These are phyloP conservation scores for Podila verticillata DNA, from an alignment of 192 early-diverging fungal species.

Conservation along the genomic window DNA sequence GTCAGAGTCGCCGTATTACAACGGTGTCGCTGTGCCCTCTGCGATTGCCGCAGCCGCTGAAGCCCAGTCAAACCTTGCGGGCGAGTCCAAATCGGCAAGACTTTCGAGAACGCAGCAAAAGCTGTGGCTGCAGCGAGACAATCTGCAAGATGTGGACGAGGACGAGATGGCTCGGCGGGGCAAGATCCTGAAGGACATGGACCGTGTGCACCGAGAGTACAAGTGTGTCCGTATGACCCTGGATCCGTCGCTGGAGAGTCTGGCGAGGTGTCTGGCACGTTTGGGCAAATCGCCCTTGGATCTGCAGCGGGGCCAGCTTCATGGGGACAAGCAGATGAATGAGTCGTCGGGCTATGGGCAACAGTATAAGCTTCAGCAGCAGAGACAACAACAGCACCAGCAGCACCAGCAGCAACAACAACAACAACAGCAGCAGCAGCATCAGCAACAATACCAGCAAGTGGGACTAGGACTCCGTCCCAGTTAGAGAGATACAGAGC, in stretches of 20 bases:
- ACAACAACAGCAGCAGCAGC: neutral
- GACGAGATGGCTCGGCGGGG: conserved; percentile 10
- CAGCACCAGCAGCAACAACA: neutral
- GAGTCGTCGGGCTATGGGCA: neutral
- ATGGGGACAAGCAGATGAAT: neutral
- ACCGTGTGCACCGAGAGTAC: conserved; percentile 33
- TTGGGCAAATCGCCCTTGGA: neutral
- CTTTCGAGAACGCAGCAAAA: conserved; percentile 46
- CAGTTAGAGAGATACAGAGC: too few relatives aligned
- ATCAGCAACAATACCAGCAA: neutral
- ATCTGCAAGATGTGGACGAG: conserved; percentile 29
- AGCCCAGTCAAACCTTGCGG: neutral
- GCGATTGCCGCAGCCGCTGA: neutral
- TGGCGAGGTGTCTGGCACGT: conserved; percentile 16
- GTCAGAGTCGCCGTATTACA: neutral
- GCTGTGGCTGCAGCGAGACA: conserved; percentile 22
- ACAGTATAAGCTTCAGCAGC: neutral
- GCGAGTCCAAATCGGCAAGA: neutral
- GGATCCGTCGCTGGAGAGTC: conserved; percentile 32
- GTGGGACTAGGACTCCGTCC: too few relatives aligned
- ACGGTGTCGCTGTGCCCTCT: neutral
- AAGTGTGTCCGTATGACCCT: conserved; percentile 11
- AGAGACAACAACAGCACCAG: neutral
- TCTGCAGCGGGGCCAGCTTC: neutral
- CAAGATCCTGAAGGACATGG: conserved; percentile 12